Percentiles rank a stretch among this genome's conserved stretches.
phyloP scores from a whole-genome alignment of 1,284 basidiomycete genomes.

The Moniliophthora roreri region DNA sequence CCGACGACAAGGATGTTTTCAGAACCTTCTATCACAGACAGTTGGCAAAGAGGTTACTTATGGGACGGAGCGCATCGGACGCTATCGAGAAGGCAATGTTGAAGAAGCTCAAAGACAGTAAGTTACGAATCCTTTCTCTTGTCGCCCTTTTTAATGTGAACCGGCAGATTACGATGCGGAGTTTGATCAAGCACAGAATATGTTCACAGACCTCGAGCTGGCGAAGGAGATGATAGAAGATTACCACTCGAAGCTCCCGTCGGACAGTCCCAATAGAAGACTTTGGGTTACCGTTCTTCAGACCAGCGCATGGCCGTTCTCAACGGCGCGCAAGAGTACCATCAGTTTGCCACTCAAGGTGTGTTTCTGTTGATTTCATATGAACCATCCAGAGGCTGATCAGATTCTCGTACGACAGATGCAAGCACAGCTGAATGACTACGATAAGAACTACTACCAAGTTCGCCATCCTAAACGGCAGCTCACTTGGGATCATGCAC shows the following conservation, averaged over 20 bases:
- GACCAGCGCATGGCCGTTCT: constrained; percentile 76
- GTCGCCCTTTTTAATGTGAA: neutral
- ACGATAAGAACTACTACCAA: constrained; percentile 66
- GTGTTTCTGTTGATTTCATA: constrained; percentile 22
- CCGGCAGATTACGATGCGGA: constrained; percentile 80
- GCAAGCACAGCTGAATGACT: constrained; percentile 64
- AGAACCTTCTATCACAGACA: constrained; percentile 92
- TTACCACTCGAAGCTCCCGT: constrained; percentile 43
- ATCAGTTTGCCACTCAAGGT: constrained; percentile 55
- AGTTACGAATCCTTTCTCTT: constrained; percentile 27
- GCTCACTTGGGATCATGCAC: constrained; percentile 81
- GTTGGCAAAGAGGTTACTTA: constrained; percentile 85
- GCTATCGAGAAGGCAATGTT: constrained; percentile 92
- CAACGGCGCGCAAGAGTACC: constrained; percentile 41
- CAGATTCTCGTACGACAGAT: constrained; percentile 45
- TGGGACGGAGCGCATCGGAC: constrained; percentile 86
- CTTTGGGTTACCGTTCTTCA: constrained; percentile 74
- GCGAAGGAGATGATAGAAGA: constrained; percentile 69
- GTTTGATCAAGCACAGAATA: constrained; percentile 85
- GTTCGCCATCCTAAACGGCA: constrained; percentile 71
- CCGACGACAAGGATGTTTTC: constrained; percentile 91
- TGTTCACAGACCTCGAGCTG: constrained; percentile 85
- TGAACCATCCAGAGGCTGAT: neutral
- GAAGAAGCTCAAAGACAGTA: constrained; percentile 84
- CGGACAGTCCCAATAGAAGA: constrained; percentile 27